Base-by-base conservation (phyloP, 345 rosid species). In the Isatis tinctoria region DNA sequence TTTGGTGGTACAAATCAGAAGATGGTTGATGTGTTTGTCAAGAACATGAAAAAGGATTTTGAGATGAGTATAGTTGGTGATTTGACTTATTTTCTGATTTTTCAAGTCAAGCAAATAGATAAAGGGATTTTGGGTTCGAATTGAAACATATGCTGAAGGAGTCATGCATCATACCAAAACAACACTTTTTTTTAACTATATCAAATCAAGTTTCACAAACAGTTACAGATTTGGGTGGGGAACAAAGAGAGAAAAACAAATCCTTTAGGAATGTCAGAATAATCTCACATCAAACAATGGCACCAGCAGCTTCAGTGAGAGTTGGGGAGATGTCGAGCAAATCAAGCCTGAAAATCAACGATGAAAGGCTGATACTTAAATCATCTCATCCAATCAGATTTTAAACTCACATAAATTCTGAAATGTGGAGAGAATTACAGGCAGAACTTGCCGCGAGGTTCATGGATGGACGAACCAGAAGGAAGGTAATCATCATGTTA, bases 291-390 rank as follows among this genome's bases (percentile, higher is more conserved):
- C 99, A 65, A n/a, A 92, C 84, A 75, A 92, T 96, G 67, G 98
- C 99, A 61, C 99, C 99, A 59, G 93, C 97, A 78, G 98, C 98
- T 82, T 96, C 99, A 12, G 98, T 87, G 14, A 95, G 87, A 13
- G 94, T 83, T 0, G 96, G 98, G 5, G 97, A 87, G 53, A 92
- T 83, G 33, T 96, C 98, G n/a, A 96, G 88, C 86, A 96, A 78
- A 83, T 96, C 97, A 67, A 87, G 86, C 83, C 98, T n/a, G n/a
- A n/a, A n/a, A n/a, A n/a, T n/a, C n/a, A n/a, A n/a, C n/a, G n/a
- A n/a, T n/a, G n/a, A n/a, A n/a, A n/a, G n/a, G n/a, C n/a, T n/a
- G 48, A 32, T 33, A 44, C 10, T 67, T 10, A 48, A 30, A 72
- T 49, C 18, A 69, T 16, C 51, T 8, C 56, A 74, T 35, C 22